phyloP scores from a whole-genome alignment of 768 basidiomycete species.

The Suillus plorans region DNA sequence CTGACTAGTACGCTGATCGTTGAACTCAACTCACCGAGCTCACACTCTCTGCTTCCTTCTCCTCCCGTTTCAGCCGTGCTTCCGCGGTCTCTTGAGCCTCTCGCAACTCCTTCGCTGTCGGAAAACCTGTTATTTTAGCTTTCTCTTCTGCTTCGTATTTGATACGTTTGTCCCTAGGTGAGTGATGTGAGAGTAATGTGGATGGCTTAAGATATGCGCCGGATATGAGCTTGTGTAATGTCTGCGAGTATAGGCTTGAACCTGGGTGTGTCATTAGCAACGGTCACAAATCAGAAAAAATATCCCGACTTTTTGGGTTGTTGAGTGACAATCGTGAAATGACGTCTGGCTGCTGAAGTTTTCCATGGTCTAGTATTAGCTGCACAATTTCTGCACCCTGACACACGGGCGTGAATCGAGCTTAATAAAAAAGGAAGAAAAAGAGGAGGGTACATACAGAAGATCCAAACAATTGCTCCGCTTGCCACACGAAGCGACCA shows the following conservation, averaged over 20 bases:
- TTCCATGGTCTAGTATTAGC: slow-evolving; percentile 80
- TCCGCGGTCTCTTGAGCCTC: slow-evolving; percentile 68
- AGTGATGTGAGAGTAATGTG: slow-evolving; percentile 73
- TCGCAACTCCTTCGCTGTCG: slow-evolving; percentile 76
- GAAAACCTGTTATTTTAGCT: slow-evolving; percentile 69
- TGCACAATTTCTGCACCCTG: slow-evolving; percentile 79
- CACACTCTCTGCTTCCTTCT: slow-evolving; percentile 70
- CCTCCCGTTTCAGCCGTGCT: slow-evolving; percentile 63
- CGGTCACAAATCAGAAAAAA: slow-evolving; percentile 14
- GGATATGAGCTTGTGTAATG: slow-evolving; percentile 69
- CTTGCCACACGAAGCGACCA: slow-evolving; percentile 76
- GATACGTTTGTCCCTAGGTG: slow-evolving; percentile 78
- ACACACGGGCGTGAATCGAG: slow-evolving; percentile 1
- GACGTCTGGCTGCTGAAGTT: slow-evolving; percentile 76
- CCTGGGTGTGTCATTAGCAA: slow-evolving; percentile 28
- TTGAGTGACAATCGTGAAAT: slow-evolving; percentile 47
- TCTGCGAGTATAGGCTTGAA: slow-evolving; percentile 51
- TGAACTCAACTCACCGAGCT: slow-evolving; percentile 61
- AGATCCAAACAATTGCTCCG: slow-evolving; percentile 68
- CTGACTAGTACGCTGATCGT: background rate
- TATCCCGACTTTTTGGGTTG: slow-evolving; percentile 56
- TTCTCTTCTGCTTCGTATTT: slow-evolving; percentile 81
- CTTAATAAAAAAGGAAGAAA: background rate
- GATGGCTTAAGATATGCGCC: slow-evolving; percentile 77
- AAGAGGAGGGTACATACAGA: slow-evolving; percentile 48